Conservation (phyloP, 2,329 filamentous ascomycete genomes). For the Diplocarpon mali region DNA sequence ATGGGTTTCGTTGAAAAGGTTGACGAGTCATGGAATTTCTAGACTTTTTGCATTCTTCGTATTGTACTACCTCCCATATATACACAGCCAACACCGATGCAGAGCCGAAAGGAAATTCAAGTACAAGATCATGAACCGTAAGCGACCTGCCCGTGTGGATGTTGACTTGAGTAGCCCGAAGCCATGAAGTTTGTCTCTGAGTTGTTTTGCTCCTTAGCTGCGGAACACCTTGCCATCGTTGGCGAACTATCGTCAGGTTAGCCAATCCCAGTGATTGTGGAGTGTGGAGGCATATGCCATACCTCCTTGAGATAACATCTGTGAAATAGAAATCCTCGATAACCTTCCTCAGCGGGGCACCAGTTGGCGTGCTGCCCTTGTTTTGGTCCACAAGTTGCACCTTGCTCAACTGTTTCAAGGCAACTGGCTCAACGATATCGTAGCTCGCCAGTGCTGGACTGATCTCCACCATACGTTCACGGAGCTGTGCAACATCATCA, state of each 20-base stretch:
- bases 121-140: slow-evolving; percentile 26
- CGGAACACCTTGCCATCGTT: slow-evolving; percentile 96
- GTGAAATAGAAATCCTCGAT: slow-evolving; percentile 99
- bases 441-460: slow-evolving; percentile 82
- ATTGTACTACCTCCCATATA: slow-evolving; percentile 27
- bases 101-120: slow-evolving; percentile 17
- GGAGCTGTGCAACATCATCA: slow-evolving; percentile 78
- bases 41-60: slow-evolving; percentile 15
- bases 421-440: slow-evolving; percentile 77
- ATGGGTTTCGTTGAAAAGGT: not conserved
- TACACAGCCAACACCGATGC: slow-evolving; percentile 27
- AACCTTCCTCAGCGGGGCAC: slow-evolving; percentile 67
- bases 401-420: slow-evolving; percentile 68
- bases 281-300: slow-evolving; percentile 26
- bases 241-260: slow-evolving; percentile 54
- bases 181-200: slow-evolving; percentile 72
- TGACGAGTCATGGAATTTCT: not conserved
- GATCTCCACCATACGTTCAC: slow-evolving; percentile 92
- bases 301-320: slow-evolving; percentile 93
- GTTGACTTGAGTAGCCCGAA: slow-evolving; percentile 39
- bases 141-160: slow-evolving; percentile 25
- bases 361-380: slow-evolving; percentile 68
- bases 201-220: slow-evolving; percentile 75
- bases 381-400: slow-evolving; percentile 94
- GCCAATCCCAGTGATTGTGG: slow-evolving; percentile 2